Evolutionary conservation across 2,329 filamentous ascomycete species (phyloP).

Genomic region (Sclerotinia minor): DNA sequence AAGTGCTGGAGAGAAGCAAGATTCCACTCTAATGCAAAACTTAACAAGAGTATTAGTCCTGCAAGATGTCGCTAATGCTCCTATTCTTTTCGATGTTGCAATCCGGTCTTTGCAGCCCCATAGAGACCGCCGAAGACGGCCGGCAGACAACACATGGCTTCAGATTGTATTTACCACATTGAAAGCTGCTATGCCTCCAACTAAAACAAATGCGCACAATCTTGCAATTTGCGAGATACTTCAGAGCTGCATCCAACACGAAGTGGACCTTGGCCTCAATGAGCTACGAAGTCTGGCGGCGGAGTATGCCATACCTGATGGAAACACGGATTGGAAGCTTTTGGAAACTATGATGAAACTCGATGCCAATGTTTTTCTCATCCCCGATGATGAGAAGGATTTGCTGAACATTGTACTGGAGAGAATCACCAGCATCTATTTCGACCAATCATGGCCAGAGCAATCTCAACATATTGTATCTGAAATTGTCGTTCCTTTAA

Average conservation of each 20-base stretch:
- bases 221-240: slow-evolving; percentile 41
- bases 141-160: slow-evolving; percentile 51
- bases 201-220: slow-evolving; percentile 29
- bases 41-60: slow-evolving; percentile 36
- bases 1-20: slow-evolving; percentile 26
- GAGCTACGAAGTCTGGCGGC: slow-evolving; percentile 42
- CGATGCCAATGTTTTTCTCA: slow-evolving; percentile 49
- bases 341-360: slow-evolving; percentile 48
- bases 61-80: slow-evolving; percentile 43
- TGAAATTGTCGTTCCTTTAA: slow-evolving; percentile 45
- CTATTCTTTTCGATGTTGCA: slow-evolving; percentile 49
- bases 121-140: slow-evolving; percentile 47
- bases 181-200: slow-evolving; percentile 33
- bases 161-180: slow-evolving; percentile 48
- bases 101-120: slow-evolving; percentile 47
- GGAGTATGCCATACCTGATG: slow-evolving; percentile 35
- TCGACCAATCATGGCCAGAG: slow-evolving; percentile 31
- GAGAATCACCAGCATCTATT: slow-evolving; percentile 38
- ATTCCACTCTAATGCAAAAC: slow-evolving; percentile 32
- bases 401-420: slow-evolving; percentile 41
- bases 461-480: slow-evolving; percentile 39
- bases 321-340: slow-evolving; percentile 44
- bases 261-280: slow-evolving; percentile 42
- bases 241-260: slow-evolving; percentile 42
- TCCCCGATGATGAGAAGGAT: slow-evolving; percentile 39